Base-by-base conservation (phyloP, 208 protist genomes). In the Trichomonas vaginalis region DNA sequence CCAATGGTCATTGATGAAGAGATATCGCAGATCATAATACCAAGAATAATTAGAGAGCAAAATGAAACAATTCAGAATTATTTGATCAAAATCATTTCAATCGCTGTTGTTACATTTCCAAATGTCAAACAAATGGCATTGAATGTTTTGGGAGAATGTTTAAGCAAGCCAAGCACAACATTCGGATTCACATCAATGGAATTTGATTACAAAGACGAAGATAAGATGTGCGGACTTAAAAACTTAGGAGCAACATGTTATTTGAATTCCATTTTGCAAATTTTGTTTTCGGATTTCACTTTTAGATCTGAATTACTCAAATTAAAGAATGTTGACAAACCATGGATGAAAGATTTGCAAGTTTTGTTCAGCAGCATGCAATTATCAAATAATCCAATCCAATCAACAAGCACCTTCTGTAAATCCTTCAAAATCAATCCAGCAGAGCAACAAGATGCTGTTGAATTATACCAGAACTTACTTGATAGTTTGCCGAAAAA, bases 371-470 rank as follows among this genome's bases (percentile, higher is more conserved):
- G 21, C 39, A 23, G 27, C 0, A 56, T 92, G 45, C 17, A 48
- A 39, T 39, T 92, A 1, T 48, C 45, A 27, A 39, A 12, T 27
- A 48, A 45, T 4, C 42, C 42, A 39, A 27, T 27, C 3, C 17
- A 27, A 17, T 32, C 42, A 35, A 92, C 86, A 51, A 0, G 0
- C 12, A 17, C 10, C 12, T 92, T 92, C n/a, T 92, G 86, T 32
- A 56, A 27, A 27, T 9, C 17, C 0, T 92, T 42, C 40, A 92
- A 92, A 51, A 39, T 92, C 3, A 92, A 92, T 92, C 12, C 86
- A 92, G 40, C 42, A n/a, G 86, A 92, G 17, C 86, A 92, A 51
- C 86, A 92, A 56, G 86, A 92, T 92, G 86, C 86, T 51, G 42
- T 92, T 92, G 86, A 92, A 39, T 92, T 92, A 23, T 51, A 48